A percentile compares a stretch with the other conserved stretches of the same genome.
phyloP scores from a whole-genome alignment of 2,329 filamentous ascomycete genomes.

The Dissoconium aciculare region DNA sequence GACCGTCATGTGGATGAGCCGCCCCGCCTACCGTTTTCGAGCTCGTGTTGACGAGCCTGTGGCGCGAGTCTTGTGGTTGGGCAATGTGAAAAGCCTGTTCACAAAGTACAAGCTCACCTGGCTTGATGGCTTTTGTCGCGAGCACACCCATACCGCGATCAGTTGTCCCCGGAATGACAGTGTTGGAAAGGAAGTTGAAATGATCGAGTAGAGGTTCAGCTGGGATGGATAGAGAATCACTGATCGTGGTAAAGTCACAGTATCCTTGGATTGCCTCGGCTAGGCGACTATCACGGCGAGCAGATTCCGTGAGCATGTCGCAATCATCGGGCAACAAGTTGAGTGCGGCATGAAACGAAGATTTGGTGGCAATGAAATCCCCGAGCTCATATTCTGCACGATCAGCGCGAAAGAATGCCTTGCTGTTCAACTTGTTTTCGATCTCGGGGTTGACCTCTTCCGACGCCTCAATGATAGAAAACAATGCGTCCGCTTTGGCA shows the following conservation, averaged over 20 bases:
- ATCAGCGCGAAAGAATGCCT: constrained; percentile 15
- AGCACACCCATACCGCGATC: constrained; percentile 31
- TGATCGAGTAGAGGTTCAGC: constrained; percentile 14
- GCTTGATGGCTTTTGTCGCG: constrained; percentile 24
- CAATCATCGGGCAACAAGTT: constrained; percentile 8
- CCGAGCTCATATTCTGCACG: constrained; percentile 15
- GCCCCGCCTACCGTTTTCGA: too few species aligned
- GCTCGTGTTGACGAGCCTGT: too few species aligned
- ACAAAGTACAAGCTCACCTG: constrained; percentile 30
- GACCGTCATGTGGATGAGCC: too few species aligned
- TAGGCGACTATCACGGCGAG: constrained; percentile 8
- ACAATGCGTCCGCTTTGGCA: constrained; percentile 6
- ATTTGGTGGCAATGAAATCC: constrained; percentile 7
- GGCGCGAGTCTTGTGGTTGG: too few species aligned
- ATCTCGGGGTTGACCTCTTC: too few species aligned
- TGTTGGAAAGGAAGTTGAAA: constrained; percentile 10
- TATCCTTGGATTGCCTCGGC: constrained; percentile 10
- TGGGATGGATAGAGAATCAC: too few species aligned
- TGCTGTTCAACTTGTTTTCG: constrained; percentile 9
- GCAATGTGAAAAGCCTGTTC: constrained; percentile 19
- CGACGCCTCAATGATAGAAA: constrained; percentile 3
- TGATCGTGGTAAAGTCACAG: constrained; percentile 14
- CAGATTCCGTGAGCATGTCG: constrained; percentile 6
- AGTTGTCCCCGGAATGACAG: constrained; percentile 12
- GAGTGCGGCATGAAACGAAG: constrained; percentile 5